These are phyloP conservation scores for Colletotrichum eleusines DNA, from an alignment of 2,329 filamentous ascomycete genomes.

Conservation along the genomic window DNA sequence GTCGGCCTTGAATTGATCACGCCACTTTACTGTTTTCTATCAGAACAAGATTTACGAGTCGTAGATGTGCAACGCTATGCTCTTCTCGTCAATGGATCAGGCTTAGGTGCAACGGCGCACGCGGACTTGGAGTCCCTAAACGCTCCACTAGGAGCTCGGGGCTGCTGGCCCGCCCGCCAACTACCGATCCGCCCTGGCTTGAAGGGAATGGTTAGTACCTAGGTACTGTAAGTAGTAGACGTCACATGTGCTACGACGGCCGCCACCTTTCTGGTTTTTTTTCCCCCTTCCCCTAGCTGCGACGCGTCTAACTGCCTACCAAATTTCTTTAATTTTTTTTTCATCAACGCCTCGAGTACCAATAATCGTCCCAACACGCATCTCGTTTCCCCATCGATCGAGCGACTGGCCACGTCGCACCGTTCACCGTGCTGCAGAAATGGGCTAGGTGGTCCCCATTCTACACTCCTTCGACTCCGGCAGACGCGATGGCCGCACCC, in stretches of 20 bases:
- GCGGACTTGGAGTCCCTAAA: conserved; percentile 1
- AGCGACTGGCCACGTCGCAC: conserved; percentile 10
- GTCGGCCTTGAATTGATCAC: not conserved
- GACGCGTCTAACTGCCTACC: conserved; percentile 29
- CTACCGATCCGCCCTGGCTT: conserved; percentile 16
- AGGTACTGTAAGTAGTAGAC: too few species aligned
- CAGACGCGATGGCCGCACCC: conserved; percentile 38
- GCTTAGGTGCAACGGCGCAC: not conserved
- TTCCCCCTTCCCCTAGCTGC: not conserved
- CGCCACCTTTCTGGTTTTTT: conserved; percentile 32
- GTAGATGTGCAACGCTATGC: not conserved
- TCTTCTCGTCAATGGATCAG: not conserved
- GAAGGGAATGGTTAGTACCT: conserved; percentile 4
- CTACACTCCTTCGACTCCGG: conserved; percentile 10
- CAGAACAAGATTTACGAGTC: not conserved
- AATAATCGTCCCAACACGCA: conserved; percentile 1
- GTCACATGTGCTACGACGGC: conserved; percentile 35
- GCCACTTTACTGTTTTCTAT: not conserved
- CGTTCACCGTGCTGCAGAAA: conserved; percentile 19
- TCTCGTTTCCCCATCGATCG: conserved; percentile 5
- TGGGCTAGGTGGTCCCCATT: conserved; percentile 16
- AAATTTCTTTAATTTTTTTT: not conserved
- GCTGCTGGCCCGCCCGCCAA: conserved; percentile 7
- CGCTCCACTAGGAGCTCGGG: conserved; percentile 9
- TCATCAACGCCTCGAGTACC: not conserved